Percentiles rank a stretch among this genome's conserved stretches.
These are phyloP conservation scores for Euclidium syriacum DNA, from an alignment of 345 rosid genomes.

Conservation along the genomic window DNA sequence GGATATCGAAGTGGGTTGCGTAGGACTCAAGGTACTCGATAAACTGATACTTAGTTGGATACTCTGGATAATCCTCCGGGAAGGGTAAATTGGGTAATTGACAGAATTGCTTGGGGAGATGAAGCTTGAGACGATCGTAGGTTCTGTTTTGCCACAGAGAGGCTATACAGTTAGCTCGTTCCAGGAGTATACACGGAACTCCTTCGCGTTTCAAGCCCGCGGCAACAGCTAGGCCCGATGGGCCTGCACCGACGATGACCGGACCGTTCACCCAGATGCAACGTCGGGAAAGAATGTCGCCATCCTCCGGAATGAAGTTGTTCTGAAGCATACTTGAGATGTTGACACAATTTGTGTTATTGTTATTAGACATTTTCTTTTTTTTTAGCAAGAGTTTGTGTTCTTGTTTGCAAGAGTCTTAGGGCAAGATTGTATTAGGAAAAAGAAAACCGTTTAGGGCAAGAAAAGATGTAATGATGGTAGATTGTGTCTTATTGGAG, in stretches of 20 bases:
- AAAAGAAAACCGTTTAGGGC: too few relatives aligned
- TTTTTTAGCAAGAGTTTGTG: not conserved
- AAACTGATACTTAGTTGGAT: conserved; percentile 70
- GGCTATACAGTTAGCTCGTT: conserved; percentile 71
- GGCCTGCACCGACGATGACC: conserved; percentile 81
- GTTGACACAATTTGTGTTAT: conserved; percentile 25
- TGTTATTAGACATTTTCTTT: not conserved
- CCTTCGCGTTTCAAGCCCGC: conserved; percentile 56
- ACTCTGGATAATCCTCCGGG: conserved; percentile 59
- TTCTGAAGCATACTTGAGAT: conserved; percentile 35
- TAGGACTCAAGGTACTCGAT: conserved; percentile 61
- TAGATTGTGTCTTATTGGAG: not conserved
- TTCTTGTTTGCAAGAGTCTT: not conserved
- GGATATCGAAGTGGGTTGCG: conserved; percentile 52
- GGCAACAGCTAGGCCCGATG: conserved; percentile 66
- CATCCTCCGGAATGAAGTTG: conserved; percentile 9
- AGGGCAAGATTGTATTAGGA: too few relatives aligned
- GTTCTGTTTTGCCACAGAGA: conserved; percentile 79
- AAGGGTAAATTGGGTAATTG: conserved; percentile 59
- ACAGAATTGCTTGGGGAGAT: conserved; percentile 75
- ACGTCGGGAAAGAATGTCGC: conserved; percentile 35
- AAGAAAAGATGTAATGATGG: conserved; percentile 9
- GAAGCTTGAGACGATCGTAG: conserved; percentile 78
- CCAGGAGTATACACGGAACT: conserved; percentile 69
- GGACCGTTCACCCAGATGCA: conserved; percentile 86